Base-by-base conservation (phyloP, 164 flowering plant genomes). In the Dillenia turbinata region DNA sequence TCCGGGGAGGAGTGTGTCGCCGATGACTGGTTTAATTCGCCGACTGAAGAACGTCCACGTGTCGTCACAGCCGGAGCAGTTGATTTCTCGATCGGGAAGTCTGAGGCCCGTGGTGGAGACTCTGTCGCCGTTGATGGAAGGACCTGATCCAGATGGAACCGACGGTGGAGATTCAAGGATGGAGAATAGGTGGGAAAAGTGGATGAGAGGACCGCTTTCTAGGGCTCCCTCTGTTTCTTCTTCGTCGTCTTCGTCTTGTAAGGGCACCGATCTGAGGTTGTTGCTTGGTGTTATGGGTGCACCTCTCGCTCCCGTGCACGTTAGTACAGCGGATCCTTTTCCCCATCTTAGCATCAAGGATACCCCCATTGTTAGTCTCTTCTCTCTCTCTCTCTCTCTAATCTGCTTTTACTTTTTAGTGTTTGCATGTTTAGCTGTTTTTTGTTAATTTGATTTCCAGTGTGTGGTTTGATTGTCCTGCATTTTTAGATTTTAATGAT, bases 151-250 rank as follows among this genome's bases (percentile, higher is more conserved):
- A 46, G 83, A 80, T 10, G 85, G 47, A 0, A 56, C 56, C 19
- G 84, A 64, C 12, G 81, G 62, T 15, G 87, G 81, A 0, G 85
- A 74, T 55, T 73, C 79, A 22, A 81, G 74, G 77, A 66, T 63
- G 62, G 93, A 83, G 44, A 83, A 81, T 16, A 62, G 79, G 47
- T 89, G 96, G 92, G 89, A 83, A 9, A 80, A 85, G 24, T 92
- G 98, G 98, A 82, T 90, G 86, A 87, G 78, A 55, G 83, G 90
- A 1, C 89, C 84, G 75, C 82, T 82, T 0, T 83, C 80, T n/a
- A 64, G 84, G 44, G 77, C 86, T 6, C 90, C 93, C 0, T 81
- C 92, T 1, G 83, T 78, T 16, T 76, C 88, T 9, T 62, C 82
- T 3, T 70, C 82, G 44, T 61, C 50, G 54, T 33, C 70, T 49